A percentile compares a stretch with the other conserved stretches of the same genome.
Evolutionary conservation across 768 basidiomycete genomes (phyloP).

Genomic region (Lentinula boryana): DNA sequence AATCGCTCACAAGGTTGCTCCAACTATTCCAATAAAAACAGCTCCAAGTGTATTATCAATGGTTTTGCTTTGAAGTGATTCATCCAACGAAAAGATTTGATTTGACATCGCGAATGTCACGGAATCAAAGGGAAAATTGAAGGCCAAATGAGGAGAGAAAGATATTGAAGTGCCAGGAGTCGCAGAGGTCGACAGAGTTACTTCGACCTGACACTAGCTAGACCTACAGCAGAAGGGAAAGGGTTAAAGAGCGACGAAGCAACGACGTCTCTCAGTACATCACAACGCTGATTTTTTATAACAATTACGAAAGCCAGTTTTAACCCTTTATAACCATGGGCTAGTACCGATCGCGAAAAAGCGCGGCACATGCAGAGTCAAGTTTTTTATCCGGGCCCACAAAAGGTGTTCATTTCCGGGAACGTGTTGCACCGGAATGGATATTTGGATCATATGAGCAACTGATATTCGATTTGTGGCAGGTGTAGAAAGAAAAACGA

Average conservation of each 20-base stretch:
- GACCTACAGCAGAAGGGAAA: not conserved
- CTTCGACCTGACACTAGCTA: not conserved
- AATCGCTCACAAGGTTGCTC: constrained; percentile 21
- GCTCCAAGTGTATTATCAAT: constrained; percentile 24
- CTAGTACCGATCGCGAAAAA: not conserved
- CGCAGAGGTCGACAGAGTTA: not conserved
- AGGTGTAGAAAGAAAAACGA: not conserved
- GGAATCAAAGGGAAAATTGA: not conserved
- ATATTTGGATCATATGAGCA: not conserved
- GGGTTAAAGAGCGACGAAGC: not conserved
- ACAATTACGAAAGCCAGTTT: not conserved
- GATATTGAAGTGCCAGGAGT: not conserved
- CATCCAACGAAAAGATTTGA: not conserved
- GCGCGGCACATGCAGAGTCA: not conserved
- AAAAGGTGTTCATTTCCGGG: not conserved
- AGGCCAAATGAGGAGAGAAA: not conserved
- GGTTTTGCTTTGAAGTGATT: not conserved
- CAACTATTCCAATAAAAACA: constrained; percentile 19
- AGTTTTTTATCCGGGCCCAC: not conserved
- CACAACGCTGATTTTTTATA: not conserved
- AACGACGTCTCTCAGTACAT: not conserved
- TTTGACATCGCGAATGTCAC: not conserved
- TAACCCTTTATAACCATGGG: not conserved
- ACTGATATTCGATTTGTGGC: not conserved
- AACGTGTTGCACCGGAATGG: not conserved